Evolutionary conservation across 371 early-diverging fungal genomes (phyloP), one percentile per base, ranked within the genome.

Genomic region (Coemansia sp.): DNA sequence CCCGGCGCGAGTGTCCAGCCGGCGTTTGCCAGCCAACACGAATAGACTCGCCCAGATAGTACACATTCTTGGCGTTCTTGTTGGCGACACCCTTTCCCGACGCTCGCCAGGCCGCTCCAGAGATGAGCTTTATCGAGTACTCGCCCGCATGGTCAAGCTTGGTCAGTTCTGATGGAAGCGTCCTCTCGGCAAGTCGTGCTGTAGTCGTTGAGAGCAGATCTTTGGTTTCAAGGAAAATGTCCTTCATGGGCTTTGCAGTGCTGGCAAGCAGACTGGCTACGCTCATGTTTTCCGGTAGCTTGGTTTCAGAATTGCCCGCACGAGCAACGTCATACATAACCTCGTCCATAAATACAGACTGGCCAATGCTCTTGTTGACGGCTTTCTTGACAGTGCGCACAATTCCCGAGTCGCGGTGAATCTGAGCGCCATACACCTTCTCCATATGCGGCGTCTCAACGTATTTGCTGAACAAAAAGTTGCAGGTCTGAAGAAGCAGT

Each of bases 361-460:
- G 73, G 23, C 69, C 79, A 40, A 72, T 63, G 19, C 82, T 65
- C 65, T 74, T 65, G 62, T 70, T 71, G 40, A 81, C 74, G 2
- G 70, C 82, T 3, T 75, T 65, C 44, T 82, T 82, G 29, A 82
- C 68, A 0, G 81, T 81, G 29, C 73, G 69, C 63, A 87, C 83
- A 15, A 91, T 84, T 4, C 93, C 94, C 8, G 90, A 92, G 63
- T 92, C 91, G 49, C 86, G 85, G 55, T 90, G 87, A 49, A 93
- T 79, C 60, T 87, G 85, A 39, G 85, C 81, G 2, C 96, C 95
- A 74, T 95, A 96, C 32, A 92, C 72, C 69, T 85, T 86, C 17
- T 85, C 83, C 90, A 93, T 91, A 69, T 94, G 93, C 44, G 94
- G 94, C 24, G 84, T 81, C 79, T 95, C 95, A 12, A 97, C 95